These are phyloP conservation scores for Rhynchosporium agropyri DNA, from an alignment of 2,329 filamentous ascomycete genomes.

Conservation along the genomic window DNA sequence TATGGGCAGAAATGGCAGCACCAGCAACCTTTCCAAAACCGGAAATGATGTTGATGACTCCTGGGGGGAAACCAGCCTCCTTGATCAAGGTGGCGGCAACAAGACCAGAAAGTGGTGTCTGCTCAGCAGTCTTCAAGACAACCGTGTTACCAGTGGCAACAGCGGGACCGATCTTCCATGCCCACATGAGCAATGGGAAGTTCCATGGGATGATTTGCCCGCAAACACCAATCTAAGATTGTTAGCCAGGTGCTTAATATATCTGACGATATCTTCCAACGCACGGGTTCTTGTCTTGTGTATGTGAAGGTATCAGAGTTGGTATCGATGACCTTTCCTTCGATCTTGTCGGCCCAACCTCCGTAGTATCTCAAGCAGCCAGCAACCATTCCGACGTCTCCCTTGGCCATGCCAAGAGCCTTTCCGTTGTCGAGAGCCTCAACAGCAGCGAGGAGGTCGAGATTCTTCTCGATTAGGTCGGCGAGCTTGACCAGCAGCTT, in stretches of 20 bases:
- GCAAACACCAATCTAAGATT: constrained; percentile 59
- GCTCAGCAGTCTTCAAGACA: constrained; percentile 63
- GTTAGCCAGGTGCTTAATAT: constrained; percentile 4
- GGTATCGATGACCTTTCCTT: constrained; percentile 70
- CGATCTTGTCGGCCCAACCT: constrained; percentile 73
- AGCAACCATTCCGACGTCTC: constrained; percentile 69
- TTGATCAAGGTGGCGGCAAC: constrained; percentile 57
- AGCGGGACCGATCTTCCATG: constrained; percentile 68
- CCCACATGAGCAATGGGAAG: constrained; percentile 67
- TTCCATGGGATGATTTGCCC: constrained; percentile 77
- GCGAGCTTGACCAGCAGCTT: constrained; percentile 74
- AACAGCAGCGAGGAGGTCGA: constrained; percentile 74
- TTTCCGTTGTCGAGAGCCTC: constrained; percentile 91
- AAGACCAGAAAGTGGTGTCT: constrained; percentile 61
- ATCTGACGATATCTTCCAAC: constrained; percentile 36
- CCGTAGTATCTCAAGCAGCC: constrained; percentile 81
- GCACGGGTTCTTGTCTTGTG: constrained; percentile 64
- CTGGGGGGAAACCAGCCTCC: constrained; percentile 66
- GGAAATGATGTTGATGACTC: constrained; percentile 65
- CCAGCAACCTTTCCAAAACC: constrained; percentile 70
- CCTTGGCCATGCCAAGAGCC: constrained; percentile 74
- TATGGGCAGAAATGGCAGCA: constrained; percentile 64
- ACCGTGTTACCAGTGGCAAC: constrained; percentile 62
- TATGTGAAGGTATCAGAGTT: constrained; percentile 67
- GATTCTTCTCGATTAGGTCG: constrained; percentile 77